Base-by-base conservation (phyloP, 2,329 filamentous ascomycete species). In the Aspergillus oerlinghausenensis region DNA sequence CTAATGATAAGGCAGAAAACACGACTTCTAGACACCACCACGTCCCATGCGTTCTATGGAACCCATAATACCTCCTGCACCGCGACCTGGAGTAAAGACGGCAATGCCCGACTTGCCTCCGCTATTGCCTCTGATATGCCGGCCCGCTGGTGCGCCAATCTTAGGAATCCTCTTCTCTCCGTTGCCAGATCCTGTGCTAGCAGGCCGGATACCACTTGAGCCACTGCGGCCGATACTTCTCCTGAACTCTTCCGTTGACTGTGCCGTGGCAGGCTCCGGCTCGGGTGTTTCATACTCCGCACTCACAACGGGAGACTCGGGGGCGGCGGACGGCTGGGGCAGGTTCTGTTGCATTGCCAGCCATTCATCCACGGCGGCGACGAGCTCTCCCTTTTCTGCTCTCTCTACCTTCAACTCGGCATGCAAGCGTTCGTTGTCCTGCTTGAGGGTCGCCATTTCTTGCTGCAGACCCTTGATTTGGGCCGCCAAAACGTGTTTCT, bases 21-120 rank as follows among this genome's bases (percentile, higher is more conserved):
- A 32, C 11, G 4, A 8, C 10, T 45, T 38, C 55, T 51, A 70
- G 19, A 56, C 62, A 54, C 67, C 68, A 42, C 70, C 70, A 28
- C 80, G 86, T 9, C 90, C 90, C 91, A 95, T 95, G 75, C 87
- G 85, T 79, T 95, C 90, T 71, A 95, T 94, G 19, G 88, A 91
- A 65, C 82, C 88, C 87, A 95, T 87, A 67, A 94, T 88, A 55
- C 88, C 86, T 23, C 43, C 43, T 6, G 10, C 6, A 68, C 88
- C 90, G 66, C 89, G 82, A 14, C 77, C 75, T 8, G 73, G 71
- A 1, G 69, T 70, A 42, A 70, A 68, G 26, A 72, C 68, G 14
- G 70, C 71, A 58, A 74, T 74, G 2, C 70, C 70, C 17, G 71
- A 72, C 50, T 69, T 70, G 17, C 69, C 68, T 21, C 70, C 70